Evolutionary conservation across 768 basidiomycete genomes (phyloP), one percentile per base, ranked within the genome.

Genomic region (Mycena haematopus): DNA sequence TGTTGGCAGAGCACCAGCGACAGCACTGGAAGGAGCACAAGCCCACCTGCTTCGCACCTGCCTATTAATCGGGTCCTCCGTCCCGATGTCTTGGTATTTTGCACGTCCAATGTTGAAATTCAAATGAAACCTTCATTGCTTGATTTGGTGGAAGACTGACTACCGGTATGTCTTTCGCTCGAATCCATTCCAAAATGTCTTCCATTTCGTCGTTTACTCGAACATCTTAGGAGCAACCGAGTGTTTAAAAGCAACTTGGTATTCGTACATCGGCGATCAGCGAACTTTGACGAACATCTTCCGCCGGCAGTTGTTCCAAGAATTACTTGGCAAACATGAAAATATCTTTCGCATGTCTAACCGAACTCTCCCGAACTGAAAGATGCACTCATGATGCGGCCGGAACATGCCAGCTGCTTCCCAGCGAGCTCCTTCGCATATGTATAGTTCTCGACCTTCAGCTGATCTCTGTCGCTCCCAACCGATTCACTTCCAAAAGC

Each of bases 11-110:
- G n/a, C 56, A 63, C 25, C 62, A 63, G 25, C 44, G 52, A 7
- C 15, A 29, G 22, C 62, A 63, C 21, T 63, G 62, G 62, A 63
- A 63, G 52, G 56, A 63, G 40, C 62, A 63, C 47, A 58, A 63
- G 52, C 7, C 22, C 33, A 63, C 62, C 21, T 63, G 62, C 29
- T 63, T 63, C 25, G 15, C 52, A 1, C 56, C 62, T 7, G 33
- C 57, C 0, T 63, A 54, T 40, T 63, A 29, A 24, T 2, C 6
- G 6, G 17, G 17, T 42, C 6, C 8, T 13, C n/a, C 19, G 19
- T 42, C 19, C 7, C 14, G 14, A 36, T 3, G 13, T 15, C 19
- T 42, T 6, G 40, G 40, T 38, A 13, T 11, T 15, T 15, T 38
- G 38, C 14, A 17, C 29, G 9, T 31, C 29, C 9, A 31, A 4